Conservation (phyloP, 202 grass and related monocot species). For the Bolboschoenoplectus hybrid region DNA sequence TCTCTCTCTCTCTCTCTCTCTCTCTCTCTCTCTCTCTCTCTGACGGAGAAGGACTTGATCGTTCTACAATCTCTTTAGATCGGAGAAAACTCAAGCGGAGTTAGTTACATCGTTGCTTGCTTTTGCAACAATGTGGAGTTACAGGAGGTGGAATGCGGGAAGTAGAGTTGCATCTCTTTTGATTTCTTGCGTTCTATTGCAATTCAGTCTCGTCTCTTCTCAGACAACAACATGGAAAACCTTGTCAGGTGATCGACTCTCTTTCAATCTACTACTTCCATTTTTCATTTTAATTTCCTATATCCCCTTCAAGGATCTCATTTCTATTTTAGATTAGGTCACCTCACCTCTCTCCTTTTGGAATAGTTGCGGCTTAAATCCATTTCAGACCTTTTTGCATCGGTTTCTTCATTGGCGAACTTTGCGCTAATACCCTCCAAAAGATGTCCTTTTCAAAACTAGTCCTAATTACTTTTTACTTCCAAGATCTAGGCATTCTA, state of each 20-base stretch:
- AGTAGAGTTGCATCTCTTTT: conserved; percentile 23
- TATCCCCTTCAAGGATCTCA: background rate
- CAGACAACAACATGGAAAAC: conserved; percentile 41
- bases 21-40: conserved; percentile 25
- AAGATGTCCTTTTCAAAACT: background rate
- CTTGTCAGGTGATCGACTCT: conserved; percentile 30
- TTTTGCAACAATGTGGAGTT: conserved; percentile 39
- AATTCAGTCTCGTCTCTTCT: conserved; percentile 33
- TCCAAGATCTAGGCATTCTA: conserved; percentile 16
- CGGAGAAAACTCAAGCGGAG: background rate
- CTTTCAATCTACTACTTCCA: background rate
- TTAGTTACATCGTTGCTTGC: background rate
- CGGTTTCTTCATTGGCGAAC: background rate
- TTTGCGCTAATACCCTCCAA: conserved; percentile 17
- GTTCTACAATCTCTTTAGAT: conserved; percentile 36
- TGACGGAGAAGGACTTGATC: background rate
- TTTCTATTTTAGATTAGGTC: conserved; percentile 9
- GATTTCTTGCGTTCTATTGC: conserved; percentile 25
- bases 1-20: conserved; percentile 4
- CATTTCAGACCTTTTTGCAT: conserved; percentile 2
- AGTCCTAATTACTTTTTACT: background rate
- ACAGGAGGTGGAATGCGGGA: conserved; percentile 26
- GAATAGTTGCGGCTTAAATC: background rate
- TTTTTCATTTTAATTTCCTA: background rate
- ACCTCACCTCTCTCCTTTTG: background rate